phyloP scores from a whole-genome alignment of 768 basidiomycete species.

The Dacryopinax spathularia region DNA sequence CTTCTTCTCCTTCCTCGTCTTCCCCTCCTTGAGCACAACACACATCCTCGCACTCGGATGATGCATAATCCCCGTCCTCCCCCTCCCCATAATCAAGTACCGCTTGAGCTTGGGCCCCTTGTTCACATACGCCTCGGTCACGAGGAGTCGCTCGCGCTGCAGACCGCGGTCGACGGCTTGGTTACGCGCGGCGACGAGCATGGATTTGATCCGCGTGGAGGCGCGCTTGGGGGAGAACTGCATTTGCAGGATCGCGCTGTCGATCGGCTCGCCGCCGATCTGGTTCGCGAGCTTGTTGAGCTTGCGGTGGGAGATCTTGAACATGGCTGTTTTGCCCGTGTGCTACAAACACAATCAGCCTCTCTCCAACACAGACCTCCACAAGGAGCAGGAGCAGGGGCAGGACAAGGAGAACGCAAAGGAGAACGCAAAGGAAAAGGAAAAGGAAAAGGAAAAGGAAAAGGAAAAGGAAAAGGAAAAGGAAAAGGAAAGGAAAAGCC shows the following conservation, averaged over 20 bases:
- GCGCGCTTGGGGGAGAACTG: slow-evolving; percentile 89
- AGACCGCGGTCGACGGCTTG: slow-evolving; percentile 73
- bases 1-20: slow-evolving; percentile 54
- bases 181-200: slow-evolving; percentile 73
- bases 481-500: slow-evolving; percentile 25
- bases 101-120: slow-evolving; percentile 60
- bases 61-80: slow-evolving; percentile 58
- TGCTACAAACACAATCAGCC: no score
- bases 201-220: slow-evolving; percentile 70
- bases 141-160: slow-evolving; percentile 53
- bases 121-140: slow-evolving; percentile 89
- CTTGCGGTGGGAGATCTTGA: slow-evolving; percentile 89
- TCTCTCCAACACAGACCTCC: no score
- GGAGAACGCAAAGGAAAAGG: neutral
- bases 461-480: neutral
- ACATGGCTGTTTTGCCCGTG: slow-evolving; percentile 81
- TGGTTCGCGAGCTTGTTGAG: slow-evolving; percentile 74
- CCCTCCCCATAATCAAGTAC: slow-evolving; percentile 72
- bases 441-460: neutral
- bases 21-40: slow-evolving; percentile 68
- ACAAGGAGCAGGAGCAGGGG: no score
- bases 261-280: slow-evolving; percentile 81
- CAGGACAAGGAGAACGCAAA: no score
- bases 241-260: slow-evolving; percentile 93
- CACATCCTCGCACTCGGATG: slow-evolving; percentile 63